Percentiles rank a stretch among this genome's conserved stretches.
phyloP scores from a whole-genome alignment of 768 basidiomycete species.

The Tricholoma terreum region DNA sequence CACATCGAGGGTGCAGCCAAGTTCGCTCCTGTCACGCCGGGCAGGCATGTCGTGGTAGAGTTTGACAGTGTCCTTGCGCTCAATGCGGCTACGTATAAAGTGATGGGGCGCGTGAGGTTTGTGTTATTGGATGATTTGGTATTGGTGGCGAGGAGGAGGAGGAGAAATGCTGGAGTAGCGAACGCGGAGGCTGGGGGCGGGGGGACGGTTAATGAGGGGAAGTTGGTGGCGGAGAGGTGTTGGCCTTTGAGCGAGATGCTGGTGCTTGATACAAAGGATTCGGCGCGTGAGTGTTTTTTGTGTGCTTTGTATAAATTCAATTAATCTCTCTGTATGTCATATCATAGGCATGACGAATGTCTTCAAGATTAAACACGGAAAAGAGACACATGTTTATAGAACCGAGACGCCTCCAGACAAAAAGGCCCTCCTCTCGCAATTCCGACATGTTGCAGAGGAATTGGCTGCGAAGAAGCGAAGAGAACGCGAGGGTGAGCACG shows the following conservation, averaged over 20 bases:
- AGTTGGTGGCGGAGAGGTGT: constrained; percentile 89
- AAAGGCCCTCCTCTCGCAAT: constrained; percentile 77
- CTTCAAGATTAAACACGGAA: constrained; percentile 90
- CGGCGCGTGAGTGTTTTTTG: constrained; percentile 58
- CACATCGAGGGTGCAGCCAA: constrained; percentile 94
- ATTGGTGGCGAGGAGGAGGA: constrained; percentile 77
- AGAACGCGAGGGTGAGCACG: constrained; percentile 92
- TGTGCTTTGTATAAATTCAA: background rate
- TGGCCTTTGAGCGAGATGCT: constrained; percentile 94
- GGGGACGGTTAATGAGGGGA: constrained; percentile 56
- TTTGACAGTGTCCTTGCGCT: constrained; percentile 79
- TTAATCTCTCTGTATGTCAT: background rate
- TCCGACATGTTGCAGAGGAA: constrained; percentile 92
- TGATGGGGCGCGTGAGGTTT: constrained; percentile 82
- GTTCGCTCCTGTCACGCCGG: constrained; percentile 87
- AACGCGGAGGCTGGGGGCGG: constrained; percentile 28
- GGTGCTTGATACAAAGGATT: constrained; percentile 95
- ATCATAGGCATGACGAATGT: constrained; percentile 82
- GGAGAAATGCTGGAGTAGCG: constrained; percentile 50
- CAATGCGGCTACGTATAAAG: constrained; percentile 94
- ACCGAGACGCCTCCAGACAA: constrained; percentile 82
- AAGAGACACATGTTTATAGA: constrained; percentile 93
- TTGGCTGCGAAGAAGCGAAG: constrained; percentile 83
- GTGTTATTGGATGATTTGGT: constrained; percentile 91
- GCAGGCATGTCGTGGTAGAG: constrained; percentile 87